phyloP scores from a whole-genome alignment of 805 yeast species.

The Wickerhamomyces rabaulensis region DNA sequence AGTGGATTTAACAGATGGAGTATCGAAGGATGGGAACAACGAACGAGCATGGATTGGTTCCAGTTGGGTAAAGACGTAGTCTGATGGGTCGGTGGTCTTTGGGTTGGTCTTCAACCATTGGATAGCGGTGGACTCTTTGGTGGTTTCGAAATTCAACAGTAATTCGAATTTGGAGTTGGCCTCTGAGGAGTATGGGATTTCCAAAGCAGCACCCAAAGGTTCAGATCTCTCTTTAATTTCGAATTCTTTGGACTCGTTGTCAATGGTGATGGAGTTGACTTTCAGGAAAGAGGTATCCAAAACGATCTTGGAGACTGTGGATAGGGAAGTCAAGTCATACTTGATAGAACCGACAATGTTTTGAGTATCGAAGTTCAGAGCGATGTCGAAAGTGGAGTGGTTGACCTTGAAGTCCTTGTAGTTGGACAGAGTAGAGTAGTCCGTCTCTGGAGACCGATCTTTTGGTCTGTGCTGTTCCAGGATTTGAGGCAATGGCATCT shows the following conservation, averaged over 20 bases:
- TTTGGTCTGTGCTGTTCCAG: conserved; percentile 27
- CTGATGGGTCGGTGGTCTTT: conserved; percentile 52
- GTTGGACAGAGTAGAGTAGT: conserved; percentile 77
- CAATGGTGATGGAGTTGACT: conserved; percentile 39
- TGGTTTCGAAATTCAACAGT: conserved; percentile 58
- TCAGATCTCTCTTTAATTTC: conserved; percentile 36
- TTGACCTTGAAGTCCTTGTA: conserved; percentile 48
- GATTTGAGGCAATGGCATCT: conserved; percentile 21
- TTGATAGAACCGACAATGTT: conserved; percentile 51
- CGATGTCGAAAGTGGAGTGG: conserved; percentile 47
- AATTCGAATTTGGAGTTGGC: conserved; percentile 22
- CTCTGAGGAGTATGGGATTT: conserved; percentile 10
- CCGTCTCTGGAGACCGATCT: conserved; percentile 46
- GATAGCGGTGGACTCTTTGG: conserved; percentile 72
- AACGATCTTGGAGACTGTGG: conserved; percentile 33
- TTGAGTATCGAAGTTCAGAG: conserved; percentile 49
- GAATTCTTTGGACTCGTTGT: conserved; percentile 30
- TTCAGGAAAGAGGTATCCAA: conserved; percentile 67
- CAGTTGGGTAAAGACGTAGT: conserved; percentile 72
- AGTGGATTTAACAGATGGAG: conserved; percentile 76
- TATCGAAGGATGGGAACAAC: conserved; percentile 85
- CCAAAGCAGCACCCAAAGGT: conserved; percentile 57
- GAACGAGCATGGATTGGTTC: conserved; percentile 91
- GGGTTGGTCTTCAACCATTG: conserved; percentile 67
- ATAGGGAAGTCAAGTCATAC: conserved; percentile 35